Base-by-base conservation (phyloP, 306 rosid species). In the Urtica urens region DNA sequence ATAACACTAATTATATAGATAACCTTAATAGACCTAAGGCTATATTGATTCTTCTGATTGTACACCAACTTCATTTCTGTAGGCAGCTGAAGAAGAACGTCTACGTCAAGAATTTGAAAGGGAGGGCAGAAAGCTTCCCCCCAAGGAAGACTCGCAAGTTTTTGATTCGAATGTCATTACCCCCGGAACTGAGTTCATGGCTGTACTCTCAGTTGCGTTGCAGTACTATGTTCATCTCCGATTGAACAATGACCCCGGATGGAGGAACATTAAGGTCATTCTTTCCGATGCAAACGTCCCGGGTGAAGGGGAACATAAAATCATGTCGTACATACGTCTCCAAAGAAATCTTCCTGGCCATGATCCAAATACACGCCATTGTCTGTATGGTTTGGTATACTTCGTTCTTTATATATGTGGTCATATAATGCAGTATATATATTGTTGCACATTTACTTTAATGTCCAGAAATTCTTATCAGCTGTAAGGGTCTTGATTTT, bases 201-300 rank as follows among this genome's bases (percentile, higher is more conserved):
- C 62, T 69, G 99, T 85, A 65, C 39, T 92, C 49, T 85, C 99
- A 1, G 45, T 86, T 55, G 96, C 96, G 38, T 74, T 92, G 67
- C 96, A 92, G 78, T 92, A 92, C 71, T 92, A 85, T 65, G n/a
- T 82, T 59, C 99, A 92, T 78, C 88, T 85, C 33, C 75, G 99
- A 69, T 52, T 92, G 66, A 92, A 92, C 77, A 92, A 75, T 37
- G 99, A 92, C 55, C 94, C 96, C 60, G 99, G 99, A 34, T 92
- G 99, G 99, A 76, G 74, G 68, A 79, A 79, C 45, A 68, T 69
- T 21, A 92, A 92, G 96, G 99, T 86, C 51, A 77, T 92, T 70
- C 94, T 85, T 48, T 92, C 96, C 40, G 99, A 92, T 79, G 99
- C 99, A 43, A 92, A 92, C 80, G 99, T 92, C 55, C 99, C 99